Evolutionary conservation across 768 basidiomycete genomes (phyloP).

Genomic region (Leucogyrophana mollusca): DNA sequence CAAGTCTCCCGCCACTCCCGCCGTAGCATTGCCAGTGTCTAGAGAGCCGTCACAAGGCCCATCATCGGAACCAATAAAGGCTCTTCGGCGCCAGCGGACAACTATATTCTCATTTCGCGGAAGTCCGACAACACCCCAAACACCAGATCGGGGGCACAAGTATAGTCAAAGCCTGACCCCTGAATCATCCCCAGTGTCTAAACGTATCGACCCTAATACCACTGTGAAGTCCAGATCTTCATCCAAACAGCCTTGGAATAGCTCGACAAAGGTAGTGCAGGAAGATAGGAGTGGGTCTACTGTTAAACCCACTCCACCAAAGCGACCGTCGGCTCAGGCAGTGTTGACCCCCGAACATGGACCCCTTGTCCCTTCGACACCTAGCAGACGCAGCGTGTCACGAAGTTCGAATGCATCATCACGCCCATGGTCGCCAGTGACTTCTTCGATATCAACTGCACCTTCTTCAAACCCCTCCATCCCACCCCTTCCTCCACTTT

Average conservation of each 20-base stretch:
- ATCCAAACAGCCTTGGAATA: conserved; percentile 68
- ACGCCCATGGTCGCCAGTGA: conserved; percentile 77
- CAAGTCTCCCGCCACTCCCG: conserved; percentile 36
- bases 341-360: conserved; percentile 39
- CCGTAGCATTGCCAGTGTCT: conserved; percentile 47
- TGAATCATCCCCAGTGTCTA: conserved; percentile 55
- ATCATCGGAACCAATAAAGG: conserved; percentile 51
- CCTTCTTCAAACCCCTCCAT: conserved; percentile 46
- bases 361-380: conserved; percentile 49
- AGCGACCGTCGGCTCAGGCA: conserved; percentile 48
- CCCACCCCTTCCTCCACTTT: conserved; percentile 29
- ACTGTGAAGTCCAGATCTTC: conserved; percentile 41
- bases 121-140: conserved; percentile 43
- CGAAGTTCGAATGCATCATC: conserved; percentile 77
- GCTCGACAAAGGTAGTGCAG: conserved; percentile 70
- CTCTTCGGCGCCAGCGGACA: conserved; percentile 55
- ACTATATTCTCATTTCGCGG: conserved; percentile 58
- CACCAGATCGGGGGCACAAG: conserved; percentile 64
- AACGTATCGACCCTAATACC: conserved; percentile 36
- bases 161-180: conserved; percentile 72
- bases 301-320: conserved; percentile 49
- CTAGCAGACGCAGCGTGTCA: conserved; percentile 64
- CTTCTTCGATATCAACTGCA: conserved; percentile 69
- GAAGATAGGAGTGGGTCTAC: conserved; percentile 46
- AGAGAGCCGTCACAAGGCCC: conserved; percentile 43